phyloP scores from a whole-genome alignment of 2,329 filamentous ascomycete genomes.

The Ilyonectria mors-panacis region DNA sequence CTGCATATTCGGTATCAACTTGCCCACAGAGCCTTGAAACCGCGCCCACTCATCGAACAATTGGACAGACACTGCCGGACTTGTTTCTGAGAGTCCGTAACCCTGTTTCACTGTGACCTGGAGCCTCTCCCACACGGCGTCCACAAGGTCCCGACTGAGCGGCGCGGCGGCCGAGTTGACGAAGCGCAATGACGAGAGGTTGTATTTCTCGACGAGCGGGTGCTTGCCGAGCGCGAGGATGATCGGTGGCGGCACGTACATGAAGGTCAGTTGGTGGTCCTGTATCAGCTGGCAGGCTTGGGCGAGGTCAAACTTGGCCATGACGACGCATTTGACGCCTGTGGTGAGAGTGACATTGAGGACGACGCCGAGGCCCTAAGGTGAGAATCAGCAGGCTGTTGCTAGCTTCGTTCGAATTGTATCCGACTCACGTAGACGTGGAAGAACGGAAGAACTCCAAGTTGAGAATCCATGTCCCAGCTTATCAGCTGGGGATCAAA shows the following conservation, averaged over 20 bases:
- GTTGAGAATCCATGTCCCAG: slow-evolving; percentile 77
- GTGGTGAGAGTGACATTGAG: slow-evolving; percentile 60
- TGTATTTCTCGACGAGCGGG: slow-evolving; percentile 83
- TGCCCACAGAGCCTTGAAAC: slow-evolving; percentile 84
- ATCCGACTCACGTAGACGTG: slow-evolving; percentile 83
- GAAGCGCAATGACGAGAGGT: slow-evolving; percentile 84
- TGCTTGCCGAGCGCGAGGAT: slow-evolving; percentile 86
- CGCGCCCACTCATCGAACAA: slow-evolving; percentile 82
- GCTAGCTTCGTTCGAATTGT: background rate
- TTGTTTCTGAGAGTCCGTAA: slow-evolving; percentile 91
- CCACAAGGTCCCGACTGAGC: slow-evolving; percentile 83
- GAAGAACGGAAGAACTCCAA: slow-evolving; percentile 90
- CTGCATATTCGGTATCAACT: slow-evolving; percentile 82
- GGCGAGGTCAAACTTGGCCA: slow-evolving; percentile 83
- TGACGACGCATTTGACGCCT: slow-evolving; percentile 80
- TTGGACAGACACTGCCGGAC: slow-evolving; percentile 83
- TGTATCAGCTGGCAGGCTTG: slow-evolving; percentile 84
- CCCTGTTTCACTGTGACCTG: slow-evolving; percentile 90
- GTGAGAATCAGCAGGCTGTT: background rate
- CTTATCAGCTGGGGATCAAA: slow-evolving; percentile 70
- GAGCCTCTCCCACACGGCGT: slow-evolving; percentile 80
- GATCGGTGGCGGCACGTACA: slow-evolving; percentile 88
- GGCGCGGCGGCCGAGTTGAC: slow-evolving; percentile 92
- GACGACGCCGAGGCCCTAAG: slow-evolving; percentile 52
- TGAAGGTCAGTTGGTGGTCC: slow-evolving; percentile 80